A percentile compares a stretch with the other conserved stretches of the same genome.
phyloP scores from a whole-genome alignment of 176 grass and related monocot species.

The Oryza brachyantha region DNA sequence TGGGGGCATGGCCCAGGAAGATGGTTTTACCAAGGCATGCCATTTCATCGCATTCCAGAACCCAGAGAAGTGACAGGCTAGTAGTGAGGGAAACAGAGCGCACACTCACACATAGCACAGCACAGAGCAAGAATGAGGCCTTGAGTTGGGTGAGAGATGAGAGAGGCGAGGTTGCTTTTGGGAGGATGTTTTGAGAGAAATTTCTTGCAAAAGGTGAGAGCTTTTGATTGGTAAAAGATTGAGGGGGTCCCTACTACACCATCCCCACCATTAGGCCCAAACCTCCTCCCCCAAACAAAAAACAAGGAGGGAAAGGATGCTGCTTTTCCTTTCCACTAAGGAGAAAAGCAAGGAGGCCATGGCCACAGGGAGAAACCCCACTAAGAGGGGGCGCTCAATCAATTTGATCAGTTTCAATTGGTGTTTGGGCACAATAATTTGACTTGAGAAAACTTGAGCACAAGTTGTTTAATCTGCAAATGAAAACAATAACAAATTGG shows the following conservation, averaged over 20 bases:
- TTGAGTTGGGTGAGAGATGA: not conserved
- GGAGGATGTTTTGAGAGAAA: slow-evolving; percentile 24
- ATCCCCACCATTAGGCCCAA: not conserved
- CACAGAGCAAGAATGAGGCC: slow-evolving; percentile 9
- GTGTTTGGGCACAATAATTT: slow-evolving; percentile 7
- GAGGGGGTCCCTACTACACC: slow-evolving; percentile 24
- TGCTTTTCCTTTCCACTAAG: slow-evolving; percentile 34
- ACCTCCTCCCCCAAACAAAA: not conserved
- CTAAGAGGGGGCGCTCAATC: slow-evolving; percentile 1
- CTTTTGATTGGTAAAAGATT: slow-evolving; percentile 43
- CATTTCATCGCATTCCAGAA: slow-evolving; percentile 36
- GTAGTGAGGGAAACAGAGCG: slow-evolving; percentile 18
- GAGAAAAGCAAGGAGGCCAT: slow-evolving; percentile 23
- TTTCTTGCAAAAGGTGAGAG: slow-evolving; percentile 27
- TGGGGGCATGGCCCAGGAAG: slow-evolving; percentile 34
- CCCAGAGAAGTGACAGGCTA: slow-evolving; percentile 35
- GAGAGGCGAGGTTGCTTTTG: not conserved
- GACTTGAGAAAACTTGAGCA: not conserved
- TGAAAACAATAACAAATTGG: not conserved
- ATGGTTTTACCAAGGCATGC: slow-evolving; percentile 28
- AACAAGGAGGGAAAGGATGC: slow-evolving; percentile 28
- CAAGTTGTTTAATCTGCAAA: not conserved
- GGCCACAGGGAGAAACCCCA: slow-evolving; percentile 17
- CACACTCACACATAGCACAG: too few species aligned
- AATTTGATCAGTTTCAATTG: not conserved